Conservation (phyloP, 495 filamentous ascomycete genomes). For the Chaetomium fimeti region DNA sequence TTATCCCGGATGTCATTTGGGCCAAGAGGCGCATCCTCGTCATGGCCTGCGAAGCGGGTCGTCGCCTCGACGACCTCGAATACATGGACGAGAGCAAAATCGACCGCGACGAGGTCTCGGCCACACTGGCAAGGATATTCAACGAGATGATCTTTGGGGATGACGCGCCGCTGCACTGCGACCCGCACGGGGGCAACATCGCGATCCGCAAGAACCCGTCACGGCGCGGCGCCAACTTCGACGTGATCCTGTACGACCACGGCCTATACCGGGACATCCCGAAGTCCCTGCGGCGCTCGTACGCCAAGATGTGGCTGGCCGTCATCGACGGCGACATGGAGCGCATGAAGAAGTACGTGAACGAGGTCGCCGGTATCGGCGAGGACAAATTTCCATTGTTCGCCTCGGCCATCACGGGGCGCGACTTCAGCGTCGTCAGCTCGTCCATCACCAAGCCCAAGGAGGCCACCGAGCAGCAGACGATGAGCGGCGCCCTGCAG, state of each 20-base stretch:
- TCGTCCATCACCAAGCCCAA: conserved; percentile 60
- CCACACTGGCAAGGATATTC: conserved; percentile 87
- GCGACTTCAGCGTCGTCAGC: conserved; percentile 76
- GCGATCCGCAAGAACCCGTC: conserved; percentile 73
- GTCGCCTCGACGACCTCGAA: conserved; percentile 82
- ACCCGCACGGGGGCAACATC: conserved; percentile 96
- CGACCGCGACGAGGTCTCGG: conserved; percentile 93
- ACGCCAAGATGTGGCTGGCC: conserved; percentile 97
- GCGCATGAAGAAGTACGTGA: conserved; percentile 82
- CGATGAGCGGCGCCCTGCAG: conserved; percentile 75
- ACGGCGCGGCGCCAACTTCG: conserved; percentile 65
- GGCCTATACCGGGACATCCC: conserved; percentile 95
- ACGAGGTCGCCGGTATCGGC: conserved; percentile 81
- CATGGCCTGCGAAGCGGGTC: conserved; percentile 90
- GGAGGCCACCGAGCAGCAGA: conserved; percentile 71
- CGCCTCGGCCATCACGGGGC: conserved; percentile 91
- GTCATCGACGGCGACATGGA: conserved; percentile 84
- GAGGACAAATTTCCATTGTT: conserved; percentile 96
- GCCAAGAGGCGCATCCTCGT: conserved; percentile 85
- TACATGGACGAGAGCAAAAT: conserved; percentile 84
- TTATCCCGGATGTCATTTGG: conserved; percentile 91
- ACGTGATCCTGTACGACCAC: conserved; percentile 97
- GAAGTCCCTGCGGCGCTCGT: conserved; percentile 69
- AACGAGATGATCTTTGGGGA: conserved; percentile 99
- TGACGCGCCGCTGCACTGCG: conserved; percentile 88